Conservation (phyloP, 192 early-diverging fungal species). For the Chytriomyces hyalinus region DNA sequence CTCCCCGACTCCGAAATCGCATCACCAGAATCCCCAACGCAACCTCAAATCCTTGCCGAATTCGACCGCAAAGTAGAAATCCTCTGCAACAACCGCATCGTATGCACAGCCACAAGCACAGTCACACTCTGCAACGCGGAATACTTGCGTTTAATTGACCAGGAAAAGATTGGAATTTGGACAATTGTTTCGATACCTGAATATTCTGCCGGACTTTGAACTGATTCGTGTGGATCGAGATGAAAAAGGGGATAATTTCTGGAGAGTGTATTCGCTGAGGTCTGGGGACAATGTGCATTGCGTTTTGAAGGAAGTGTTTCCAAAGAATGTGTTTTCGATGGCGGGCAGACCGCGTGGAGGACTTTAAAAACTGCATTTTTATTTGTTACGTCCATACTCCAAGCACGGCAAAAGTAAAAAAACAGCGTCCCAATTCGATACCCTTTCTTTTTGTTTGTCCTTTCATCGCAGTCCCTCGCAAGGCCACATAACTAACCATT, state of each 20-base stretch:
- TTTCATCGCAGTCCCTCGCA: too few species aligned
- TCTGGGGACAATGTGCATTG: slow-evolving; percentile 36
- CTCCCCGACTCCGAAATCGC: neutral
- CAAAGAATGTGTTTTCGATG: slow-evolving; percentile 36
- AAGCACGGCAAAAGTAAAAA: neutral
- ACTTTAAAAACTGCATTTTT: neutral
- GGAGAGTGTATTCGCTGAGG: slow-evolving; percentile 42
- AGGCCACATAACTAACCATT: neutral
- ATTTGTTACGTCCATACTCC: neutral
- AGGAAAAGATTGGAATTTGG: slow-evolving; percentile 59
- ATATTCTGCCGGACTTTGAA: slow-evolving; percentile 55
- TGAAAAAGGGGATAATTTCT: slow-evolving; percentile 20
- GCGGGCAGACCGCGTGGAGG: neutral
- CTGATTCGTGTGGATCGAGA: slow-evolving; percentile 40
- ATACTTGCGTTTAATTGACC: slow-evolving; percentile 40
- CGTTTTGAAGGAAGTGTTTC: slow-evolving; percentile 47
- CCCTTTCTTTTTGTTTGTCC: neutral
- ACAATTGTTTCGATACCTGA: slow-evolving; percentile 58
- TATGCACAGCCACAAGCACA: slow-evolving; percentile 50
- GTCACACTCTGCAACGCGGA: slow-evolving; percentile 44
- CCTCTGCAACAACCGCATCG: slow-evolving; percentile 33
- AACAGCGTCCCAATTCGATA: neutral
- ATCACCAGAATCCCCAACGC: neutral
- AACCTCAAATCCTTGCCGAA: slow-evolving; percentile 14
- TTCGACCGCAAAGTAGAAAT: slow-evolving; percentile 52